These are phyloP conservation scores for Penicillium sp. DNA, from an alignment of 2,329 filamentous ascomycete genomes.

Conservation along the genomic window DNA sequence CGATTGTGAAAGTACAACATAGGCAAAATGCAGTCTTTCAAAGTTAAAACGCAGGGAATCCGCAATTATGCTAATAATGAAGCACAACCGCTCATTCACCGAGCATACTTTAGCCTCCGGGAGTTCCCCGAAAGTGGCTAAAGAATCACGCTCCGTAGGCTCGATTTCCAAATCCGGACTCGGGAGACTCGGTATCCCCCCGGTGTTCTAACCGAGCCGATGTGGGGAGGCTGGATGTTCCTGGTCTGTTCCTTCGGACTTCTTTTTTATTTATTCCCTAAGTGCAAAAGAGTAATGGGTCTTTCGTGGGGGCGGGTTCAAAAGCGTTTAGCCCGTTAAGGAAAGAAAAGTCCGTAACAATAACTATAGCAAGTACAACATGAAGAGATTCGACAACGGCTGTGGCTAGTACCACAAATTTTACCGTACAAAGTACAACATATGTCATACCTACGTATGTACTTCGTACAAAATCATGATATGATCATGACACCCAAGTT, in stretches of 20 bases:
- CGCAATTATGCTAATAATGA: neutral
- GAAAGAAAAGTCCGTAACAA: too few species aligned
- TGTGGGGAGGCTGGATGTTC: constrained; percentile 8
- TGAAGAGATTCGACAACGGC: too few species aligned
- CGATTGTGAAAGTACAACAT: too few species aligned
- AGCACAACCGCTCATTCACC: neutral
- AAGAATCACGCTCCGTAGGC: neutral
- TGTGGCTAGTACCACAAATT: neutral
- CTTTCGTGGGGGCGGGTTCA: neutral
- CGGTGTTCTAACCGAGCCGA: constrained; percentile 12
- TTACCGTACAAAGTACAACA: too few species aligned
- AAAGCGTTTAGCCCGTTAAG: too few species aligned
- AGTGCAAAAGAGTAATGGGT: too few species aligned
- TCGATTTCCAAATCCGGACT: constrained; percentile 4
- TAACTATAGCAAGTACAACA: too few species aligned
- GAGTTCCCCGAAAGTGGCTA: neutral
- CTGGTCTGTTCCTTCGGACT: constrained; percentile 1
- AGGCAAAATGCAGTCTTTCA: neutral
- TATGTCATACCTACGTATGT: too few species aligned
- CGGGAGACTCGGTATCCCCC: constrained; percentile 13
- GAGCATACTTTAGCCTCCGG: constrained; percentile 2
- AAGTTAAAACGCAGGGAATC: neutral
- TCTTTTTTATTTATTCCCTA: neutral
- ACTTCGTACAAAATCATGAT: too few species aligned
- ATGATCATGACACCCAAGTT: neutral